Base-by-base conservation (phyloP, 305 asterid species). In the Ajuga reptans region DNA sequence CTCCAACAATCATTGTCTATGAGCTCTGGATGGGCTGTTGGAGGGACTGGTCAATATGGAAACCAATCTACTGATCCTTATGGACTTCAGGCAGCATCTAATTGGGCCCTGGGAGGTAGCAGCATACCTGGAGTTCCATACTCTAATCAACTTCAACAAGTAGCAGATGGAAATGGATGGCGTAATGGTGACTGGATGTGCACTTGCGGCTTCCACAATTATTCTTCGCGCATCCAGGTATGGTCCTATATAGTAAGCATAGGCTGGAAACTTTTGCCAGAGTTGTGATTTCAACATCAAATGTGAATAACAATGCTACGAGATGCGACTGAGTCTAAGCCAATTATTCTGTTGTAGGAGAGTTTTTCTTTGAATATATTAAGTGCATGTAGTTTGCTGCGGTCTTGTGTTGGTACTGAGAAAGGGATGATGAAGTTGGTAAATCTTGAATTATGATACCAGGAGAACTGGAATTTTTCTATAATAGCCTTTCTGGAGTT, bases 181-280 rank as follows among this genome's bases (percentile, higher is more conserved):
- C 92, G 95, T 53, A 75, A 51, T 79, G 98, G 96, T 72, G 96
- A 89, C 68, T 91, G 95, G 96, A 80, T 91, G 74, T 91, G 98
- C 81, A 47, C 60, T 37, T 89, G 98, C 80, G 96, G 98, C 80
- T 89, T 84, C 79, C 98, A 89, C 80, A 91, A 89, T 80, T 91
- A 89, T 77, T 84, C 96, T 69, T 89, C 95, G 51, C 95, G 96
- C 16, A 75, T 78, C n/a, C 84, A 84, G 93, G 98, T 87, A 75
- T 68, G 69, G 29, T 60, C 17, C 37, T 0, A 24, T 39, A 18
- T 21, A 24, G 29, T 46, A 47, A 50, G 69, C 24, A 54, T 56
- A 10, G 52, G 45, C 34, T 60, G 46, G 53, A 12, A 54, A 10
- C 11, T 18, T 33, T 67, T 17, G 21, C 37, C 54, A 10, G 49